Conservation (phyloP, 2,329 filamentous ascomycete species). For the Saccharata proteae region DNA sequence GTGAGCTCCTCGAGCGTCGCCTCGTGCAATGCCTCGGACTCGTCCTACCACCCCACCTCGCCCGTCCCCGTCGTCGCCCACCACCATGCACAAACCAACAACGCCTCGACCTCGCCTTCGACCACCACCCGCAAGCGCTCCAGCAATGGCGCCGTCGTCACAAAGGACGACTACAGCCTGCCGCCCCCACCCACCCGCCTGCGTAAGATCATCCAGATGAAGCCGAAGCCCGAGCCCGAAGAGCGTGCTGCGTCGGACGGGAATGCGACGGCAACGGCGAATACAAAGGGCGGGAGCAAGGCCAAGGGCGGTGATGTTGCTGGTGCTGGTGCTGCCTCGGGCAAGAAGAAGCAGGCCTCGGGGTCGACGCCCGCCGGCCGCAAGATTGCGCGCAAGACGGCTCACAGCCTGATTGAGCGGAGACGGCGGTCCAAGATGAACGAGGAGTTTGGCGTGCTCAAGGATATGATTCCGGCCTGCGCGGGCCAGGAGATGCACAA, state of each 20-base stretch:
- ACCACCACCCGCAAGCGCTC: conserved; percentile 18
- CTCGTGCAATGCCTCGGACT: conserved; percentile 37
- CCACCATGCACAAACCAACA: conserved; percentile 18
- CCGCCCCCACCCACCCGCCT: conserved; percentile 86
- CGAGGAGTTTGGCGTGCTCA: conserved; percentile 87
- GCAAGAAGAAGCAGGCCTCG: conserved; percentile 60
- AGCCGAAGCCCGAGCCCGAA: conserved; percentile 40
- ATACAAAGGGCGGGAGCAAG: conserved; percentile 9
- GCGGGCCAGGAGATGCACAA: conserved; percentile 96
- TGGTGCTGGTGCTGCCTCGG: conserved; percentile 15
- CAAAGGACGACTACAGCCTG: conserved; percentile 60
- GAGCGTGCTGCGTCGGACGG: too few relatives aligned
- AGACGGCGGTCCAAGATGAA: conserved; percentile 94
- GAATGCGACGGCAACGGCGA: conserved; percentile 11
- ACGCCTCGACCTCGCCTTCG: conserved; percentile 16
- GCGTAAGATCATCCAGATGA: conserved; percentile 98
- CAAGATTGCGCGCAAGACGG: conserved; percentile 91
- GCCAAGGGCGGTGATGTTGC: conserved; percentile 11
- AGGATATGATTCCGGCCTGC: conserved; percentile 92
- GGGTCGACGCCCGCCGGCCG: conserved; percentile 74
- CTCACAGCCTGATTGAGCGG: conserved; percentile 88
- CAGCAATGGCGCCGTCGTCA: conserved; percentile 18
- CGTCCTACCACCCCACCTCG: conserved; percentile 39
- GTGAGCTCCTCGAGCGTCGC: conserved; percentile 31
- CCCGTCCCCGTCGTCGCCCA: conserved; percentile 18